phyloP scores from a whole-genome alignment of 169 alveolate species.

The Cryptosporidium muris region DNA sequence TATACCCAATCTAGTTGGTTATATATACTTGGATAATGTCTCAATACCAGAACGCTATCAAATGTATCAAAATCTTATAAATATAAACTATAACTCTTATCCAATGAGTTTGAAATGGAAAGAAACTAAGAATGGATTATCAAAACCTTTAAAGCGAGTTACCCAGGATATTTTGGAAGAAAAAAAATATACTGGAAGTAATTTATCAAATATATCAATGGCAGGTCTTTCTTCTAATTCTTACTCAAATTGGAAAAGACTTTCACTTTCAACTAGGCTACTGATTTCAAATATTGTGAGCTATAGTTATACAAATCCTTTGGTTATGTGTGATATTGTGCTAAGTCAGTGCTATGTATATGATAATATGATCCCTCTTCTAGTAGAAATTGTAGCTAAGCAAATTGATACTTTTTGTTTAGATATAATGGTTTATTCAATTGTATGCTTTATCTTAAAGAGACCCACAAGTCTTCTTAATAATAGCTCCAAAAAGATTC shows the following conservation, averaged over 20 bases:
- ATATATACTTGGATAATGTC: conserved; percentile 13
- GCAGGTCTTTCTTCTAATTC: not conserved
- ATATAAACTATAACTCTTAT: conserved; percentile 24
- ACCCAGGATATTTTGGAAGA: conserved; percentile 29
- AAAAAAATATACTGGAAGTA: conserved; percentile 8
- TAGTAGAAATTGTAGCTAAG: conserved; percentile 40
- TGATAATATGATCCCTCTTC: conserved; percentile 70
- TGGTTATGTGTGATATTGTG: conserved; percentile 46
- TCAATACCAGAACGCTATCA: conserved; percentile 18
- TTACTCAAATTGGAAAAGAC: conserved; percentile 4
- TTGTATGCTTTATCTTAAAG: conserved; percentile 33
- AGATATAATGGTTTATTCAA: conserved; percentile 46
- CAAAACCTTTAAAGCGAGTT: conserved; percentile 61
- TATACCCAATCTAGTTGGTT: conserved; percentile 33
- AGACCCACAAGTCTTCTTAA: conserved; percentile 5
- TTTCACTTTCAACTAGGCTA: conserved; percentile 31
- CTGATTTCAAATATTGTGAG: conserved; percentile 47
- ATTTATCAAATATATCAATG: too few species aligned
- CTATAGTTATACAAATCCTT: conserved; percentile 53
- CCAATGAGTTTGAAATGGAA: conserved; percentile 65
- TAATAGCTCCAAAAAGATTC: conserved; percentile 13
- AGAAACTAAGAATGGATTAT: conserved; percentile 7
- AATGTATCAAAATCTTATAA: conserved; percentile 40
- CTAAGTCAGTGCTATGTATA: conserved; percentile 52
- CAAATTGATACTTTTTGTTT: conserved; percentile 39